Base-by-base conservation (phyloP, 2,329 filamentous ascomycete species). In the Cercospora sp. region DNA sequence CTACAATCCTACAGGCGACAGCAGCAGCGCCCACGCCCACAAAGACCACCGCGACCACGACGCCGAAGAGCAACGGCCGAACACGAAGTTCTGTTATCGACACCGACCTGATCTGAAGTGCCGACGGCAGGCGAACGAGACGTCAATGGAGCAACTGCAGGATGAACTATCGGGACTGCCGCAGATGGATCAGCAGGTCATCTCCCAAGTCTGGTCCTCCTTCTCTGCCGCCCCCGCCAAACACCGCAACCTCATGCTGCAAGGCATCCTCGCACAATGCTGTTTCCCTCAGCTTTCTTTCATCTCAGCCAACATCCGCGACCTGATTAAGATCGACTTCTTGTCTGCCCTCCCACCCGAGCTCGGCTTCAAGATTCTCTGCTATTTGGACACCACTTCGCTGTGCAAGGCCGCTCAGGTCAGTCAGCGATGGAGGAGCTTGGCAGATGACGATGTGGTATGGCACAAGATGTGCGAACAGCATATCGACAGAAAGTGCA, bases 401-500 rank as follows among this genome's bases (percentile, higher is more conserved):
- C 86, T 99, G 0, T 98, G 95, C 84, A 97, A 97, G 79, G 94
- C 95, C 1, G 93, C 95, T 0, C 94, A 97, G 79, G 95, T 99
- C 65, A 97, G 93, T 78, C 88, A 89, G 67, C 87, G 90, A 74
- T 99, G 95, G 95, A 87, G 92, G 70, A 88, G 88, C 66, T 83
- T 99, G 48, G 94, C 95, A n/a, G 95, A 98, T 75, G 94, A 97
- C 77, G 94, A 99, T 79, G 91, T 97, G 8, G 94, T 99, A 3
- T 99, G 95, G 95, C 92, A 97, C 77, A 91, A 90, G 71, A 97
- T 98, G 94, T 99, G 95, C 78, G 93, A 97, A 79, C 94, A 98
- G 78, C 94, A 97, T 79, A 96, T 97, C 74, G 92, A 96, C 78
- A 86, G 93, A 69, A 97, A 97, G 78, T 97, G 94, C 79, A 94